Evolutionary conservation across 2,329 filamentous ascomycete species (phyloP).

Genomic region (Venturiaceae sp.): DNA sequence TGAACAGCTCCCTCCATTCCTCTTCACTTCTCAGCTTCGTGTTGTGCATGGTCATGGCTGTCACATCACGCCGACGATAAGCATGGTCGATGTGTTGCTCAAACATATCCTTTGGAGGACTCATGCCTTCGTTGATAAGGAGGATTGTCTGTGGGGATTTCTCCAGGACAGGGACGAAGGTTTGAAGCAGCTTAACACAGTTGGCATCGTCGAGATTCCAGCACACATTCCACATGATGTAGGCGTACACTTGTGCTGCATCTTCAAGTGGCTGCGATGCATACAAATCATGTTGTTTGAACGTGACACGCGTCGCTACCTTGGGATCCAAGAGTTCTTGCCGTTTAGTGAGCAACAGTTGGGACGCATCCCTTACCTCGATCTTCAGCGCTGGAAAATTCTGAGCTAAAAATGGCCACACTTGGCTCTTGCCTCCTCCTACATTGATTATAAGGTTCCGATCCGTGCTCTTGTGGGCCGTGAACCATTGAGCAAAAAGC

Average conservation of each 20-base stretch:
- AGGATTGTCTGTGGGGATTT: not conserved
- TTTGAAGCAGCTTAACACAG: conserved; percentile 9
- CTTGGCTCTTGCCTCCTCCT: not conserved
- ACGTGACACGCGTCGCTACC: not conserved
- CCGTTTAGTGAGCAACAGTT: not conserved
- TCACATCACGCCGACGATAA: conserved; percentile 13
- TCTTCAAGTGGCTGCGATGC: not conserved
- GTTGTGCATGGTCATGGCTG: conserved; percentile 15
- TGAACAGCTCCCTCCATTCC: conserved; percentile 11
- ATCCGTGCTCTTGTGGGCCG: not conserved
- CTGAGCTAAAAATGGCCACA: not conserved
- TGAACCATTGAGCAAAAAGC: conserved; percentile 10
- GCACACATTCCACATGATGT: conserved; percentile 11
- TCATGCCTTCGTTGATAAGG: conserved; percentile 2
- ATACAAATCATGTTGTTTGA: not conserved
- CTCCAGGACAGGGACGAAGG: conserved; percentile 9
- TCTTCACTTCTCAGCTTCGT: conserved; percentile 12
- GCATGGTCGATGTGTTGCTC: conserved; percentile 10
- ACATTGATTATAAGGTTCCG: not conserved
- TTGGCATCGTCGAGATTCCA: conserved; percentile 12
- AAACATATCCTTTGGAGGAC: conserved; percentile 10
- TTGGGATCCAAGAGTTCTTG: not conserved
- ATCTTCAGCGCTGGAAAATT: conserved; percentile 4
- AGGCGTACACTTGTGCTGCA: not conserved
- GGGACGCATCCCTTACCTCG: too few species aligned